Evolutionary conservation across 208 protist genomes (phyloP).

Genomic region (Leishmania lainsoni): DNA sequence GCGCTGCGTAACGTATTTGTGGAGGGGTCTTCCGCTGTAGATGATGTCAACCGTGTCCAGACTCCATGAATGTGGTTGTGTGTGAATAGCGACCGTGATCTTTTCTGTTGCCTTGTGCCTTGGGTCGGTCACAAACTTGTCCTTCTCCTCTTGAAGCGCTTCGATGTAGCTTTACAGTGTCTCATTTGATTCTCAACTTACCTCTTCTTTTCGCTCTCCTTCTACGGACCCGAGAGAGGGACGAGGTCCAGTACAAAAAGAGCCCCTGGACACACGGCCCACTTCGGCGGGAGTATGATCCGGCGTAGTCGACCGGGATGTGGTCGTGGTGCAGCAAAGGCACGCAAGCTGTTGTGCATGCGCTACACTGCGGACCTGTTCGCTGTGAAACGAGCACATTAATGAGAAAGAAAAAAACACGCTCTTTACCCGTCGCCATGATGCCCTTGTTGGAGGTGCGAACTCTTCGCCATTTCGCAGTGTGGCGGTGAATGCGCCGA

Average conservation of each 20-base stretch:
- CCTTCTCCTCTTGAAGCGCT: too few relatives aligned
- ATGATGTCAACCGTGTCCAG: not conserved
- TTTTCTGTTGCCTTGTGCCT: not conserved
- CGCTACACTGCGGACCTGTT: not conserved
- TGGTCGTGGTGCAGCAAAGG: not conserved
- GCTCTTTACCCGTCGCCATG: constrained; percentile 17
- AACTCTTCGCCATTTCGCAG: not conserved
- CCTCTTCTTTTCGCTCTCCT: not conserved
- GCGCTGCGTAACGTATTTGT: not conserved
- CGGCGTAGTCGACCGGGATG: not conserved
- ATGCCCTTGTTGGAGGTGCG: not conserved
- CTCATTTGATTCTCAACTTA: not conserved
- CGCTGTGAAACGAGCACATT: constrained; percentile 7
- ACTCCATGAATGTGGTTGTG: not conserved
- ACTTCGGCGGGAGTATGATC: not conserved
- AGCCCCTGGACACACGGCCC: not conserved
- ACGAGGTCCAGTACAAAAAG: not conserved
- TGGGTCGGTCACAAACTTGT: not conserved
- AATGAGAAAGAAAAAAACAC: not conserved
- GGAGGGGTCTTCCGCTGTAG: not conserved
- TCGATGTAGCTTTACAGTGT: not conserved
- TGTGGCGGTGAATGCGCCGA: not conserved
- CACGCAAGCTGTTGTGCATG: too few relatives aligned
- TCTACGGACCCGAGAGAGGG: not conserved
- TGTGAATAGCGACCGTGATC: not conserved